These are phyloP conservation scores for Picea sitchensis DNA, from an alignment of 75 land plant species.

Conservation along the genomic window DNA sequence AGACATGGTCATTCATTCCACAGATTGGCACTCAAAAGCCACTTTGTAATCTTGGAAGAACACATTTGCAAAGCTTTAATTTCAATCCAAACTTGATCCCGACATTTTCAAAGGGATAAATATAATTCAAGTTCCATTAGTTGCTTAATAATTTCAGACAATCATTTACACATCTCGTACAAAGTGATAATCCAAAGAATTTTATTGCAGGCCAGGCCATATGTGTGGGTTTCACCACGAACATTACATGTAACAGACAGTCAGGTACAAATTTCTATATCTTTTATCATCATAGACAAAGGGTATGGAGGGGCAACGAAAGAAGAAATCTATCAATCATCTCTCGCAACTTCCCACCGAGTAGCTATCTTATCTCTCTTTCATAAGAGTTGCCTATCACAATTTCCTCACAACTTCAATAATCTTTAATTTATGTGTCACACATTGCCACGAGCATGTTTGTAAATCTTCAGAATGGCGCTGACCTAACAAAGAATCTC, in stretches of 20 bases:
- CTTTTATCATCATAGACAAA: background rate
- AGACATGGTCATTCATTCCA: no score
- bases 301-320: background rate
- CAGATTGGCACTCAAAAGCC: no score
- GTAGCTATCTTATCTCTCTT: background rate
- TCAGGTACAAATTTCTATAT: background rate
- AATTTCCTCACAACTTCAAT: slow-evolving; percentile 7
- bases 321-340: background rate
- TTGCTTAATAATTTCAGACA: background rate
- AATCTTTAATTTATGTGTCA: background rate
- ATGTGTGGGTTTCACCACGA: slow-evolving; percentile 4
- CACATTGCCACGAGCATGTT: background rate
- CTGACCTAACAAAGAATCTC: background rate
- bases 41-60: no score
- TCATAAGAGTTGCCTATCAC: background rate
- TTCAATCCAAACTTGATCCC: no score
- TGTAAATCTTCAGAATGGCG: background rate
- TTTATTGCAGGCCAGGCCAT: background rate
- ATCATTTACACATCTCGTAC: slow-evolving; percentile 1
- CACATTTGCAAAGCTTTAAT: no score
- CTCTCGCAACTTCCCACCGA: background rate
- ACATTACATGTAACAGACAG: background rate
- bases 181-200: background rate
- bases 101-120: no score
- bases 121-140: no score